These are phyloP conservation scores for Psilocybe cyanescens DNA, from an alignment of 768 basidiomycete genomes.

Conservation along the genomic window DNA sequence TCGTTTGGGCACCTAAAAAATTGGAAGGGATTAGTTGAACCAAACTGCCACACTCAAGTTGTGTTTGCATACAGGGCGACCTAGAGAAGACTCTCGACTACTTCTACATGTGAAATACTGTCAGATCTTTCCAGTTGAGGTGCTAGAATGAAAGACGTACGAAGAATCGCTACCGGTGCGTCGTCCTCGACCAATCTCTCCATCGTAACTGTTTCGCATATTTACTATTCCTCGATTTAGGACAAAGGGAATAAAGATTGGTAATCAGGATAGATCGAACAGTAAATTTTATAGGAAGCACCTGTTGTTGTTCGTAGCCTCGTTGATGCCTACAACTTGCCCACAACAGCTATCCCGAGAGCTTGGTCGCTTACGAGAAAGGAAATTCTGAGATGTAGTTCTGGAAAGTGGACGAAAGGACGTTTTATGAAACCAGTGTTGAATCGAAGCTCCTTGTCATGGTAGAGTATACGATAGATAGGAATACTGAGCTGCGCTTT, in stretches of 20 bases:
- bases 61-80: constrained; percentile 37
- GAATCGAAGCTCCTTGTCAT: constrained; percentile 9
- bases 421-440: constrained; percentile 3
- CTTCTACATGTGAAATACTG: constrained; percentile 40
- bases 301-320: neutral
- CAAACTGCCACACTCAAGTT: neutral
- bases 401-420: neutral
- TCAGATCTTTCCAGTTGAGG: neutral
- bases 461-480: neutral
- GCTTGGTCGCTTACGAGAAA: constrained; percentile 14
- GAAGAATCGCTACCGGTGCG: constrained; percentile 33
- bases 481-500: neutral
- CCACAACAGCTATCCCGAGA: neutral
- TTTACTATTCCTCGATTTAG: neutral
- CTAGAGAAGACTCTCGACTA: constrained; percentile 61
- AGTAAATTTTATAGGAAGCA: neutral
- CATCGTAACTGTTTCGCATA: constrained; percentile 26
- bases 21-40: neutral
- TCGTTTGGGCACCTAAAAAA: constrained; percentile 41
- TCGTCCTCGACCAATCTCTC: constrained; percentile 42
- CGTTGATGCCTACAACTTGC: neutral
- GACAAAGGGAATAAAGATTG: neutral
- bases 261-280: neutral
- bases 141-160: constrained; percentile 27
- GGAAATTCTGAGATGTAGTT: constrained; percentile 15